These are phyloP conservation scores for Penicillium subrubescens DNA, from an alignment of 495 filamentous ascomycete genomes.

Conservation along the genomic window DNA sequence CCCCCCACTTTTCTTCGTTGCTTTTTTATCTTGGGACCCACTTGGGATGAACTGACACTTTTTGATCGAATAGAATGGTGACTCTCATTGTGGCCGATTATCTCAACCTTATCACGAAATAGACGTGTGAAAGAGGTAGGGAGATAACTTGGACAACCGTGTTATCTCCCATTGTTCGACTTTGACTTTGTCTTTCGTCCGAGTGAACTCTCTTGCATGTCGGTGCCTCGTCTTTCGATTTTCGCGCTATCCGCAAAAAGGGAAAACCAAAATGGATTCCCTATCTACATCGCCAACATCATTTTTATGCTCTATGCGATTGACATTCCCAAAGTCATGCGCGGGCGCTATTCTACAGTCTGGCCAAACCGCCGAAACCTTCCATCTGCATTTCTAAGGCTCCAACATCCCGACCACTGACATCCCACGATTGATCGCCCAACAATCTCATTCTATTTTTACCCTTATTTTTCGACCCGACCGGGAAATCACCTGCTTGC, in stretches of 20 bases:
- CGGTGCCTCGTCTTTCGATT: not conserved
- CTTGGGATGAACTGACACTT: constrained; percentile 28
- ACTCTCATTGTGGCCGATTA: constrained; percentile 92
- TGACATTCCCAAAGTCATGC: not conserved
- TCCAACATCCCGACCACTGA: not conserved
- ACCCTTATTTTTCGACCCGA: not conserved
- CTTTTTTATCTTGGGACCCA: constrained; percentile 28
- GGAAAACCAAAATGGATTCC: not conserved
- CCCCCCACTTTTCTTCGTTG: constrained; percentile 19
- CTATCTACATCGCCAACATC: not conserved
- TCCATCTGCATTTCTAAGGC: not conserved
- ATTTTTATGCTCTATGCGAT: not conserved
- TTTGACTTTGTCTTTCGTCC: not conserved
- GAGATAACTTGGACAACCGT: not conserved
- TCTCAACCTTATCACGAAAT: constrained; percentile 76
- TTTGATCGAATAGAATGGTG: constrained; percentile 68
- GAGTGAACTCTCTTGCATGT: not conserved
- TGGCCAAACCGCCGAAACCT: not conserved
- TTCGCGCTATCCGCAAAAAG: not conserved
- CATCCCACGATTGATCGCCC: not conserved
- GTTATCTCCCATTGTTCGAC: not conserved
- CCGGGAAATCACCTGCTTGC: not conserved
- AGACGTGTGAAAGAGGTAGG: constrained; percentile 14
- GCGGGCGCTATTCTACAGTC: not conserved
- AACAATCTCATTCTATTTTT: not conserved